phyloP scores from a whole-genome alignment of 495 filamentous ascomycete genomes.

The Podospora didyma region DNA sequence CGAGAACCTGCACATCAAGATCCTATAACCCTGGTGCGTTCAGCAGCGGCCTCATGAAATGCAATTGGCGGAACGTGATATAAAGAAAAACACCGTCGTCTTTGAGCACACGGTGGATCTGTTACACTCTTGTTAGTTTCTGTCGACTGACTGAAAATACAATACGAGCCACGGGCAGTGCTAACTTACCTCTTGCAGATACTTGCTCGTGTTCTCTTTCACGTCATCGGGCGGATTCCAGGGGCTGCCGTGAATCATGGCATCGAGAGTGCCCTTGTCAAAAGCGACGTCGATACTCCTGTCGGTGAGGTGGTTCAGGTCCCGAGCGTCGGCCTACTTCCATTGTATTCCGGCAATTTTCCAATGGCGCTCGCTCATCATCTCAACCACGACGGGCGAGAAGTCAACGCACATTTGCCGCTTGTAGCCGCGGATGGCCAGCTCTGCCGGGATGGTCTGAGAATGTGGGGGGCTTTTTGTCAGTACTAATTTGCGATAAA shows the following conservation, averaged over 20 bases:
- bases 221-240: conserved; percentile 56
- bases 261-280: conserved; percentile 60
- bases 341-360: conserved; percentile 39
- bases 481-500: background rate
- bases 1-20: conserved; percentile 38
- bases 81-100: conserved; percentile 51
- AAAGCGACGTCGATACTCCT: conserved; percentile 52
- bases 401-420: conserved; percentile 58
- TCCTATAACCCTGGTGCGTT: conserved; percentile 40
- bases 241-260: conserved; percentile 55
- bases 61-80: conserved; percentile 58
- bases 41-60: conserved; percentile 53
- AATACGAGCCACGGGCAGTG: background rate
- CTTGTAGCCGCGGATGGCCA: conserved; percentile 44
- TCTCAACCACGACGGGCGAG: conserved; percentile 46
- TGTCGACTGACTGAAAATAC: conserved; percentile 18
- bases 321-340: conserved; percentile 49
- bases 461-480: conserved; percentile 8
- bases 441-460: conserved; percentile 48
- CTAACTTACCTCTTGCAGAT: no score
- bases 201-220: conserved; percentile 42
- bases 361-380: conserved; percentile 44
- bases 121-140: background rate
- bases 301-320: conserved; percentile 36
- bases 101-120: conserved; percentile 49